These are phyloP conservation scores for Stemphylium vesicarium DNA, from an alignment of 2,329 filamentous ascomycete genomes.

Conservation along the genomic window DNA sequence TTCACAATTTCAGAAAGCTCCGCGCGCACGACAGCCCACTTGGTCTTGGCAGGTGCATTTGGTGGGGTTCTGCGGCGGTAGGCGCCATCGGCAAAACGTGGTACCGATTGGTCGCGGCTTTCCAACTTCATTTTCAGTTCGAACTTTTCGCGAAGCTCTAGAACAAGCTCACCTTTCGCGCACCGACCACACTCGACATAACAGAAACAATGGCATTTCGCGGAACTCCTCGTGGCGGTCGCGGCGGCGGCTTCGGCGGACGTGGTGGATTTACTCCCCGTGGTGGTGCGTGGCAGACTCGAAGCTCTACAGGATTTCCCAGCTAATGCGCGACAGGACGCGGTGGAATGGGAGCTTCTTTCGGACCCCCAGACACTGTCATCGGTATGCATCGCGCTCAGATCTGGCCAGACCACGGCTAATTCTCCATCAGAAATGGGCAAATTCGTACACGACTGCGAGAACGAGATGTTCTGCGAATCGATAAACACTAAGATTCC, in stretches of 20 bases:
- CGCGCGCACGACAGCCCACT: constrained; percentile 32
- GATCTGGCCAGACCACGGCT: constrained; percentile 17
- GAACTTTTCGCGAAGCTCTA: constrained; percentile 34
- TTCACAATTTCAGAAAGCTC: constrained; percentile 34
- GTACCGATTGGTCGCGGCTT: constrained; percentile 32
- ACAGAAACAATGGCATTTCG: constrained; percentile 67
- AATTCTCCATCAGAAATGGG: constrained; percentile 77
- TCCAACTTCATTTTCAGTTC: constrained; percentile 36
- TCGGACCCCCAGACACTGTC: constrained; percentile 54
- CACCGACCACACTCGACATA: constrained; percentile 36
- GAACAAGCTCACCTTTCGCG: constrained; percentile 35
- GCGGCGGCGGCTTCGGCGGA: constrained; percentile 57
- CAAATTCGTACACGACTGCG: constrained; percentile 89
- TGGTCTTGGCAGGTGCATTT: constrained; percentile 28
- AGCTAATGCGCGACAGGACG: constrained; percentile 47
- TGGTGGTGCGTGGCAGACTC: constrained; percentile 50
- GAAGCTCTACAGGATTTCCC: constrained; percentile 26
- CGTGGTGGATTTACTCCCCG: constrained; percentile 60
- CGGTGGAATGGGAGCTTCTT: constrained; percentile 47
- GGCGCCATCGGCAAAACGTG: constrained; percentile 31
- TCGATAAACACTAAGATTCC: constrained; percentile 94
- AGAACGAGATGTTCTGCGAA: constrained; percentile 98
- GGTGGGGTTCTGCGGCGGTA: constrained; percentile 31
- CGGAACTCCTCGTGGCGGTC: constrained; percentile 48
- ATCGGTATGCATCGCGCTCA: constrained; percentile 40